phyloP scores from a whole-genome alignment of 2,329 filamentous ascomycete species.

The Metarhizium sp. region DNA sequence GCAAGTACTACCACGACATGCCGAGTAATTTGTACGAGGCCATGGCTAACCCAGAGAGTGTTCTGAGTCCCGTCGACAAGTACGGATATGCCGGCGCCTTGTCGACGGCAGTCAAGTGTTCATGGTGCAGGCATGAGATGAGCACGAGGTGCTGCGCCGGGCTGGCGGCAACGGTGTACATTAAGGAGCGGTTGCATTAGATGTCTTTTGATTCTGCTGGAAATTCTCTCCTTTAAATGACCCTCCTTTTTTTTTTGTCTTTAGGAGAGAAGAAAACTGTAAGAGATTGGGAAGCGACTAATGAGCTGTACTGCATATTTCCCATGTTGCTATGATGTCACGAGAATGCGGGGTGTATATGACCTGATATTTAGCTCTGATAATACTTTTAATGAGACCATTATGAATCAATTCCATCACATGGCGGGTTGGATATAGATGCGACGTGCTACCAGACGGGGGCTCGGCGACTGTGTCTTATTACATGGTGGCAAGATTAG shows the following conservation, averaged over 20 bases:
- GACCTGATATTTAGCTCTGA: neutral
- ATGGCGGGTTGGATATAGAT: too few species aligned
- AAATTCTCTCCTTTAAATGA: neutral
- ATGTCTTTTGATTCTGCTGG: neutral
- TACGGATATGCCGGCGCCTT: conserved; percentile 46
- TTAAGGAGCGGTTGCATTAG: conserved; percentile 53
- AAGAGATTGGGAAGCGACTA: neutral
- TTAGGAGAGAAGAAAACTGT: neutral
- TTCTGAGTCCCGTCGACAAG: conserved; percentile 38
- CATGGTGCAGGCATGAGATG: conserved; percentile 67
- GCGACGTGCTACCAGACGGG: too few species aligned
- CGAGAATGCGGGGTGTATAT: neutral
- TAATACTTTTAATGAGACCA: too few species aligned
- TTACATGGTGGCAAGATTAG: too few species aligned
- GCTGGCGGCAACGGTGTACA: conserved; percentile 55
- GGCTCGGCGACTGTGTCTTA: too few species aligned
- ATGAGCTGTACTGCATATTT: neutral
- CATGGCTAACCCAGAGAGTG: conserved; percentile 49
- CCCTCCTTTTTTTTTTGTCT: neutral
- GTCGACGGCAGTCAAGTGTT: conserved; percentile 55
- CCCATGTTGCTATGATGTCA: neutral
- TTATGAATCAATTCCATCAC: too few species aligned
- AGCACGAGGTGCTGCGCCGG: conserved; percentile 59
- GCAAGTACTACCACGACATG: conserved; percentile 57
- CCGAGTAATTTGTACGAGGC: conserved; percentile 54